phyloP scores from a whole-genome alignment of 2,329 filamentous ascomycete species.

The Nectriaceae sp. region DNA sequence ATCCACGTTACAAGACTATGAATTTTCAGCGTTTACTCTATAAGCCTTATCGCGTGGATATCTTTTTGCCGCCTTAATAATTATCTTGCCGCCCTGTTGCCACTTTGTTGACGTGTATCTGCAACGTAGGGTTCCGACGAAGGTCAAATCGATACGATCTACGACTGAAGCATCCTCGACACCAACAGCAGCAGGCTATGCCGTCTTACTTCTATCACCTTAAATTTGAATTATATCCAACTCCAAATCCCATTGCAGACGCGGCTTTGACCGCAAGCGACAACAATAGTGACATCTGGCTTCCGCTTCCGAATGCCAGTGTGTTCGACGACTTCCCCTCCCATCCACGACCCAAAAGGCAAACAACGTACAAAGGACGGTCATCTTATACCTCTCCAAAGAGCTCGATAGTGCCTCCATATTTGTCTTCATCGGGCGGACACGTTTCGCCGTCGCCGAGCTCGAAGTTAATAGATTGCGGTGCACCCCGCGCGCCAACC shows the following conservation, averaged over 20 bases:
- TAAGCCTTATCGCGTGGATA: conserved; percentile 3
- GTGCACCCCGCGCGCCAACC: conserved; percentile 38
- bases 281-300: conserved; percentile 44
- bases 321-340: conserved; percentile 60
- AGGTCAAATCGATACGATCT: too few relatives aligned
- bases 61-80: conserved; percentile 26
- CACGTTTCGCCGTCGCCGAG: conserved; percentile 16
- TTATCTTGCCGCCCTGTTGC: too few relatives aligned
- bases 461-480: conserved; percentile 51
- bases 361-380: conserved; percentile 15
- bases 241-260: conserved; percentile 36
- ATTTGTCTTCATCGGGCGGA: not conserved
- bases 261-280: conserved; percentile 10
- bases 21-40: not conserved
- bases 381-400: conserved; percentile 3
- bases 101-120: too few relatives aligned
- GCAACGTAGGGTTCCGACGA: too few relatives aligned
- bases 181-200: conserved; percentile 53
- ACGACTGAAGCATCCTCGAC: too few relatives aligned
- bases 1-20: too few relatives aligned
- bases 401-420: conserved; percentile 2
- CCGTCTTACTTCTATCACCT: conserved; percentile 66
- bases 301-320: conserved; percentile 48
- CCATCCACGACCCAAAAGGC: conserved; percentile 40
- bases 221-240: conserved; percentile 65